Base-by-base conservation (phyloP, 495 filamentous ascomycete genomes). In the Penicillium ucsense region DNA sequence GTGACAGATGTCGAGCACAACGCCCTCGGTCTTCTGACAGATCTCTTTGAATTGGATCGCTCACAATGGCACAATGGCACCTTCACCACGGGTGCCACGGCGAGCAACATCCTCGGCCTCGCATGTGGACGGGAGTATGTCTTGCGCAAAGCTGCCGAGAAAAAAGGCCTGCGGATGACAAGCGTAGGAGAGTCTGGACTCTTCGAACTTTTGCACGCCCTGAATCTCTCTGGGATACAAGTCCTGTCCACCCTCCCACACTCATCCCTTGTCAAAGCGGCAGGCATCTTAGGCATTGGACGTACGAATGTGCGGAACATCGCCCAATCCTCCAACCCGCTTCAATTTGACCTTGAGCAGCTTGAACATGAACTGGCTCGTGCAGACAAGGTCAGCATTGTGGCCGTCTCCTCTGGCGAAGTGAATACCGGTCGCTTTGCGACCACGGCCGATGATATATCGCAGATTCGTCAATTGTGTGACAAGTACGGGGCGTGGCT, bases 351-450 rank as follows among this genome's bases (percentile, higher is more conserved):
- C 52, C 45, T 94, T 12, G 68, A 78, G 9, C 53, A 56, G 8
- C 59, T 88, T 0, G 74, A 81, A 51, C 70, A 77, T 34, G 64
- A 73, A 20, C 65, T 90, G 12, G 48, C 66, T 49, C 43, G 63
- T 54, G 32, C 61, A 4, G 72, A 74, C 10, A 74, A 74, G 28
- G 87, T 75, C 8, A 84, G 73, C 38, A 89, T 97, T 46, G 75
- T 95, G 3, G 84, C 75, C 9, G 67, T 94, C 6, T 89, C 88
- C 28, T 83, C 82, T 28, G 88, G 86, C 6, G 91, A 97, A 68
- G 88, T 96, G 35, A 96, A 97, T 54, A 94, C 89, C 4, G 91
- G 91, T 2, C 69, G 77, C 5, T 96, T 92, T 64, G 86, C 86
- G 3, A 86, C 82, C 11, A 62, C 64, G 28, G 31, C 70, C 8